Evolutionary conservation across 345 rosid genomes (phyloP).

Genomic region (Mallotus nudiflorus): DNA sequence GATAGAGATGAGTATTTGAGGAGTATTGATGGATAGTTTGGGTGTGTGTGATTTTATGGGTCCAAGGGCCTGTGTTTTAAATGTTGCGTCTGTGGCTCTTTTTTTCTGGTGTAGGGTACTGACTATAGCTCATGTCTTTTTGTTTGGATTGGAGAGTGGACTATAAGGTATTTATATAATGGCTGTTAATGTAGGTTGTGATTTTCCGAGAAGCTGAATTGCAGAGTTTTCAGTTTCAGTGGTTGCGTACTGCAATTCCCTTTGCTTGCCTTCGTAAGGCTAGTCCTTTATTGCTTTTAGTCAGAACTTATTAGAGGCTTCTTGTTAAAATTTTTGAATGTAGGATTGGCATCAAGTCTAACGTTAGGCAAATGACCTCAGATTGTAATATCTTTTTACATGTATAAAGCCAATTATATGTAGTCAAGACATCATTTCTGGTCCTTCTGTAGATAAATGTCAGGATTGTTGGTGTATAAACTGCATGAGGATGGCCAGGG

Average conservation of each 20-base stretch:
- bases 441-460: neutral
- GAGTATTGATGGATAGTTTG: neutral
- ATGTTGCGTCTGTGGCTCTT: neutral
- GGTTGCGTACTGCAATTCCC: neutral
- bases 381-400: neutral
- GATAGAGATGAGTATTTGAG: neutral
- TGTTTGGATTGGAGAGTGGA: neutral
- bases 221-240: neutral
- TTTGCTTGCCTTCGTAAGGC: neutral
- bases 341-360: neutral
- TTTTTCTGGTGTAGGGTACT: neutral
- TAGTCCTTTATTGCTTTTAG: neutral
- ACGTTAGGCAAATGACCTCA: neutral
- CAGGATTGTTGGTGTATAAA: neutral
- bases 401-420: neutral
- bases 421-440: neutral
- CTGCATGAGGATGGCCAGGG: no score
- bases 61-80: neutral
- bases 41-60: neutral
- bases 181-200: neutral
- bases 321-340: neutral
- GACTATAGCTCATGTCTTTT: neutral
- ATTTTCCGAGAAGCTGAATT: neutral
- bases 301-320: neutral
- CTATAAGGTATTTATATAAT: neutral